Evolutionary conservation across 306 rosid species (phyloP), one percentile per base, ranked within the genome.

Genomic region (Cicer arietinum): DNA sequence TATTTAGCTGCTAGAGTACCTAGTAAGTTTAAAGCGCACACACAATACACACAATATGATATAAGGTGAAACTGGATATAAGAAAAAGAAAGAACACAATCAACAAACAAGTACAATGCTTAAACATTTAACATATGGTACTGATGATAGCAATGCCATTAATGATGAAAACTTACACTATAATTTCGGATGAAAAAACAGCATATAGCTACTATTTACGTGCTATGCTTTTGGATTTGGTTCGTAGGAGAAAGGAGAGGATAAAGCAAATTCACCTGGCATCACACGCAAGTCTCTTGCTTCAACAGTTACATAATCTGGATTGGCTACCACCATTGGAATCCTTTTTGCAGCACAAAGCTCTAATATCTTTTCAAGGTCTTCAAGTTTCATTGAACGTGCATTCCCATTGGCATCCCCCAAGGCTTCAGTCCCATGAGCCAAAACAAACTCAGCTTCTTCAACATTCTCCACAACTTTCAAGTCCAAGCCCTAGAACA

Each of bases 311-410:
- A 91, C 96, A 74, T 74, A 94, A 87, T 94, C 98, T 10, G 98
- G 97, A 88, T 94, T 94, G 51, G 98, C 98, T 22, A 94, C 98
- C 78, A 94, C 98, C 98, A 94, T 91, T 12, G 98, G 97, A 67
- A 94, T 91, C 69, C 47, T 82, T 83, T 89, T 91, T 56, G 91
- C 87, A 61, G 88, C 97, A 62, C 98, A 90, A 42, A 39, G 88
- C 85, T 91, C 95, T 84, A 91, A 86, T 73, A 90, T 84, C 61
- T 45, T 80, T 80, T 91, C 92, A 64, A 94, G 87, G 73, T 85
- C 97, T 87, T 89, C 90, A 52, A 94, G 91, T 42, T 84, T 81
- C 95, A 59, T 84, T 43, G 97, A 77, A 66, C 79, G 66, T 20
- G 89, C 77, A 84, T 74, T 83, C 67, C 97, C 96, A 59, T 87